Base-by-base conservation (phyloP, 2,329 filamentous ascomycete species). In the Aspergillus fructus region DNA sequence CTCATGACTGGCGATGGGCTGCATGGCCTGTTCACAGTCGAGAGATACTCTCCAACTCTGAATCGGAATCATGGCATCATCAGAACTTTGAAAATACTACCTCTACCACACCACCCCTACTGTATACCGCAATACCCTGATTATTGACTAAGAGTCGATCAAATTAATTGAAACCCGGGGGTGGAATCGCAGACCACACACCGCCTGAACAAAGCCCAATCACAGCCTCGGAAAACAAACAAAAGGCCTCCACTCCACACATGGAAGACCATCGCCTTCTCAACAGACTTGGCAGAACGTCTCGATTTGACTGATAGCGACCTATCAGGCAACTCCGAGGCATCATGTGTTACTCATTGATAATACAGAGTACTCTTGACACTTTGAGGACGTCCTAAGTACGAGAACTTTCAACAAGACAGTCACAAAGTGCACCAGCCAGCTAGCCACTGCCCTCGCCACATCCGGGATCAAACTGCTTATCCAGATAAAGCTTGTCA, bases 201-300 rank as follows among this genome's bases (percentile, higher is more conserved):
- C 60, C 55, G 58, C 60, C 60, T 30, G 13, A 30, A 33, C 21
- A 19, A 5, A 5, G 34, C 11, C 59, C 59, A 59, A 61, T 59
- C 23, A 46, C 27, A 3, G 27, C 27, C 27, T 1, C 27, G 27
- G 27, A 11, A 19, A 17, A 1, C 12, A 6, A 7, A 13, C 8
- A 21, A 5, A 47, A 13, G 40, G 15, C 43, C 23, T 49, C 33
- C 43, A 37, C 43, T 19, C 27, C 48, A 40, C 40, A 30, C 27
- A 30, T 51, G 34, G 40, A 42, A 42, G 53, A 56, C 49, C 52
- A 54, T 55, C 54, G 57, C 51, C 54, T 59, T 45, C 58, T 58
- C 60, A 62, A 62, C 60, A 53, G 48, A 56, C 58, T 62, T 60
- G 59, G 59, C 59, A 39, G 21, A n/a, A 24, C 15, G 33, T 8